phyloP scores from a whole-genome alignment of 2,329 filamentous ascomycete species.

The Aureobasidium uvarum region DNA sequence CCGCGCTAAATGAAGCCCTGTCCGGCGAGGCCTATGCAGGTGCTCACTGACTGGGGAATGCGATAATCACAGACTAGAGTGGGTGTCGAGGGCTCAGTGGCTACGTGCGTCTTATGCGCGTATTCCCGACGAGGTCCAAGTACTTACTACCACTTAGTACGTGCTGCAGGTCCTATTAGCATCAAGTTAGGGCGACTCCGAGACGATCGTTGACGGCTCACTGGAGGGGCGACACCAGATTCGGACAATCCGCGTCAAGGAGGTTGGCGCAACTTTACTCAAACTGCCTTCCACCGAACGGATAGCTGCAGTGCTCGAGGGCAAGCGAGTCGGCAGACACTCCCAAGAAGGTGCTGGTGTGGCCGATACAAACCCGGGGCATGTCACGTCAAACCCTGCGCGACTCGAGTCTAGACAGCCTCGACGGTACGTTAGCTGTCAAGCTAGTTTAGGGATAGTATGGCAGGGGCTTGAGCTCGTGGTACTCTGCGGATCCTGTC shows the following conservation, averaged over 20 bases:
- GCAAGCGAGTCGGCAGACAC: constrained; percentile 7
- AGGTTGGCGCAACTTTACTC: constrained; percentile 17
- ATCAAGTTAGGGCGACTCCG: constrained; percentile 18
- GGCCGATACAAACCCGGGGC: constrained; percentile 17
- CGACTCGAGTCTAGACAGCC: constrained; percentile 4
- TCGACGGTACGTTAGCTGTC: constrained; percentile 22
- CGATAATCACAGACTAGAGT: constrained; percentile 12
- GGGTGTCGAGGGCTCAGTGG: constrained; percentile 16
- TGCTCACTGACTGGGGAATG: constrained; percentile 22
- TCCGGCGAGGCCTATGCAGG: constrained; percentile 22
- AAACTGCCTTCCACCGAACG: constrained; percentile 6
- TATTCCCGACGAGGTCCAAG: constrained; percentile 19
- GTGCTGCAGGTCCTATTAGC: constrained; percentile 17
- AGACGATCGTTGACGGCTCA: constrained; percentile 22
- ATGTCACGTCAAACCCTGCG: constrained; percentile 23
- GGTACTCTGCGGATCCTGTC: constrained; percentile 12
- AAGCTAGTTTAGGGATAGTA: constrained; percentile 21
- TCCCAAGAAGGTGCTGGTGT: neutral
- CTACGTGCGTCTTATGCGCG: constrained; percentile 21
- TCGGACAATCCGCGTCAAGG: constrained; percentile 11
- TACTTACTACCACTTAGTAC: constrained; percentile 24
- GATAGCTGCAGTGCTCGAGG: neutral
- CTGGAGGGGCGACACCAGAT: constrained; percentile 2
- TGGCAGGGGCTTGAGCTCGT: constrained; percentile 13
- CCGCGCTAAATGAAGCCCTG: constrained; percentile 16